Conservation (phyloP, 495 filamentous ascomycete genomes). For the Parmelia sp. region DNA sequence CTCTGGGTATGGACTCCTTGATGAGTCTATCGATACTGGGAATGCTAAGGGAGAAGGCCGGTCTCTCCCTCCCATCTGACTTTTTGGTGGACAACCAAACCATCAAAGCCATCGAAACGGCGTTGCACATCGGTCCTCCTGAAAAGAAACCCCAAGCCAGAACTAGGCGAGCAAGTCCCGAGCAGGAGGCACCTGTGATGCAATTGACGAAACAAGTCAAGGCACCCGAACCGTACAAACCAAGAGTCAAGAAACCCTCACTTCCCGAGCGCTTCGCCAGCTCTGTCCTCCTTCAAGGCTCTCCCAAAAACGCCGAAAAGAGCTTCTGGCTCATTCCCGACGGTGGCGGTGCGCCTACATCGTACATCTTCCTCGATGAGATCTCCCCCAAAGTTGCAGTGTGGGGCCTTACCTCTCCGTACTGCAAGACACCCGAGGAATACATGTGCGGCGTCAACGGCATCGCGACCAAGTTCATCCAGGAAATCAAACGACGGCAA, state of each 20-base stretch:
- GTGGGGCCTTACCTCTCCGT: slow-evolving; percentile 60
- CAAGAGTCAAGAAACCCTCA: slow-evolving; percentile 20
- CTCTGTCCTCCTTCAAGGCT: slow-evolving; percentile 48
- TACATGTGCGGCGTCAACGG: slow-evolving; percentile 50
- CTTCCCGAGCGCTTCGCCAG: slow-evolving; percentile 39
- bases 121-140: slow-evolving; percentile 28
- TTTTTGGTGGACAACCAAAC: slow-evolving; percentile 28
- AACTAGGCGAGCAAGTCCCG: slow-evolving; percentile 16
- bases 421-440: slow-evolving; percentile 55
- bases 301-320: slow-evolving; percentile 38
- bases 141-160: slow-evolving; percentile 29
- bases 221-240: slow-evolving; percentile 25
- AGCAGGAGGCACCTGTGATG: slow-evolving; percentile 21
- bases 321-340: slow-evolving; percentile 47
- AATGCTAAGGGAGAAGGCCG: slow-evolving; percentile 48
- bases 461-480: slow-evolving; percentile 52
- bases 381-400: slow-evolving; percentile 49
- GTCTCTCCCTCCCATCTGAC: slow-evolving; percentile 17
- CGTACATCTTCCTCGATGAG: slow-evolving; percentile 54
- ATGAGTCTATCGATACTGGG: slow-evolving; percentile 46
- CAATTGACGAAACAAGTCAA: slow-evolving; percentile 11
- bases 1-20: slow-evolving; percentile 50
- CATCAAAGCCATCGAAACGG: slow-evolving; percentile 30
- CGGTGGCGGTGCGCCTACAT: slow-evolving; percentile 49
- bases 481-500: slow-evolving; percentile 64